These are phyloP conservation scores for Pseudopyricularia cyperi DNA, from an alignment of 2,329 filamentous ascomycete genomes.

Conservation along the genomic window DNA sequence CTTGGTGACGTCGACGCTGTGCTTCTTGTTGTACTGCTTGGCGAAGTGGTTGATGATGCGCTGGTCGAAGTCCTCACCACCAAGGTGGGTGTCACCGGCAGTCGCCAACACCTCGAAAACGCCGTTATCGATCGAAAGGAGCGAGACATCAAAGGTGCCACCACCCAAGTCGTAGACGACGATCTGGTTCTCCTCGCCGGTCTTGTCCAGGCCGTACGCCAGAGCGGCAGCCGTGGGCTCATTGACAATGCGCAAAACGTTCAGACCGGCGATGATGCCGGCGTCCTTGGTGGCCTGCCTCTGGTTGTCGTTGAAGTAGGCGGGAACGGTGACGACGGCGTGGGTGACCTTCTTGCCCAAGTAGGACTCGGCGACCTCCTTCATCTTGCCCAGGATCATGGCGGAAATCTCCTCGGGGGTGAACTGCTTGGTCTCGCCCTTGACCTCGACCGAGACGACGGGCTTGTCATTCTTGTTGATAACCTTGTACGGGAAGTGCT, in stretches of 20 bases:
- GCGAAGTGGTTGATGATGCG: slow-evolving; percentile 91
- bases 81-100: slow-evolving; percentile 91
- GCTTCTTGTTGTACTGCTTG: slow-evolving; percentile 99
- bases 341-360: slow-evolving; percentile 73
- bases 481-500: slow-evolving; percentile 98
- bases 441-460: slow-evolving; percentile 58
- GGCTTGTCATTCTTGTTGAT: slow-evolving; percentile 84
- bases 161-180: slow-evolving; percentile 90
- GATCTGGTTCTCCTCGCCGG: slow-evolving; percentile 70
- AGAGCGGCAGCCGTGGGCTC: slow-evolving; percentile 93
- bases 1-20: slow-evolving; percentile 83
- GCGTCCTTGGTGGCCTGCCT: slow-evolving; percentile 95
- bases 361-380: slow-evolving; percentile 57
- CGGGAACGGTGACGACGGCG: slow-evolving; percentile 86
- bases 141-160: slow-evolving; percentile 90
- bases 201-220: slow-evolving; percentile 87
- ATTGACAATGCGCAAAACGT: slow-evolving; percentile 92
- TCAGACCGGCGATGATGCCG: slow-evolving; percentile 81
- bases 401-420: slow-evolving; percentile 49
- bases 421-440: slow-evolving; percentile 40
- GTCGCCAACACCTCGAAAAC: slow-evolving; percentile 92
- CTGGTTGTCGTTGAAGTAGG: slow-evolving; percentile 98
- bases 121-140: slow-evolving; percentile 81
- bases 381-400: slow-evolving; percentile 52
- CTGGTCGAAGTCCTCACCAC: slow-evolving; percentile 99